Percentiles rank a stretch among this genome's conserved stretches.
Evolutionary conservation across 2,329 filamentous ascomycete genomes (phyloP).

Genomic region (Cladosporium oxysporum): DNA sequence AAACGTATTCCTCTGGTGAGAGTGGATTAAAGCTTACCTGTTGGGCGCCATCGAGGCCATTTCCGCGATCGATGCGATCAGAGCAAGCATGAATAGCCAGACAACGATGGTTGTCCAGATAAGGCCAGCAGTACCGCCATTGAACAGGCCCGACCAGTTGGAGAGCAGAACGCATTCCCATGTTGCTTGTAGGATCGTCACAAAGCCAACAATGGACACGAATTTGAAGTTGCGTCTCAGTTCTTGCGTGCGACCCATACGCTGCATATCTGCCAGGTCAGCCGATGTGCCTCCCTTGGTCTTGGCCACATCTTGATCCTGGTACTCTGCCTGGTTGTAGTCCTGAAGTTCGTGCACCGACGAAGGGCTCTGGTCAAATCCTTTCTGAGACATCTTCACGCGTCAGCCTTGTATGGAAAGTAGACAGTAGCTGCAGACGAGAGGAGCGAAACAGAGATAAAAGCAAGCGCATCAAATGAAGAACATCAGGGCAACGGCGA

Average conservation of each 20-base stretch:
- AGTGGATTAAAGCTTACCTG: not conserved
- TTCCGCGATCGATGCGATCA: slow-evolving; percentile 18
- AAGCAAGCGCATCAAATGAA: not conserved
- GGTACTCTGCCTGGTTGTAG: not conserved
- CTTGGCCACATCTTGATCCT: slow-evolving; percentile 5
- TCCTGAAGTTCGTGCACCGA: slow-evolving; percentile 9
- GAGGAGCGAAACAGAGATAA: not conserved
- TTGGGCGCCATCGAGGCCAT: slow-evolving; percentile 20
- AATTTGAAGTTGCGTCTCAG: slow-evolving; percentile 9
- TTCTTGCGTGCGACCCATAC: slow-evolving; percentile 22
- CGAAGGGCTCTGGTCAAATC: not conserved
- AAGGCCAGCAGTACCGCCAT: slow-evolving; percentile 15
- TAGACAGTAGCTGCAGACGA: not conserved
- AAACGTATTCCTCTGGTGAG: not conserved
- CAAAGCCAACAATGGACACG: slow-evolving; percentile 14
- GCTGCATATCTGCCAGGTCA: slow-evolving; percentile 22
- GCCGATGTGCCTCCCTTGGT: slow-evolving; percentile 10
- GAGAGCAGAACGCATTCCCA: slow-evolving; percentile 13
- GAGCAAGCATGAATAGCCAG: slow-evolving; percentile 10
- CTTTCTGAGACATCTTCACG: slow-evolving; percentile 7
- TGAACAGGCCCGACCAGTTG: slow-evolving; percentile 15
- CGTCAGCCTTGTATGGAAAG: not conserved
- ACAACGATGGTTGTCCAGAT: slow-evolving; percentile 13
- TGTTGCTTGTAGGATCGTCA: slow-evolving; percentile 14
- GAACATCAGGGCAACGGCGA: not conserved